Conservation (phyloP, 495 filamentous ascomycete genomes). For the Neurospora tetraspora region DNA sequence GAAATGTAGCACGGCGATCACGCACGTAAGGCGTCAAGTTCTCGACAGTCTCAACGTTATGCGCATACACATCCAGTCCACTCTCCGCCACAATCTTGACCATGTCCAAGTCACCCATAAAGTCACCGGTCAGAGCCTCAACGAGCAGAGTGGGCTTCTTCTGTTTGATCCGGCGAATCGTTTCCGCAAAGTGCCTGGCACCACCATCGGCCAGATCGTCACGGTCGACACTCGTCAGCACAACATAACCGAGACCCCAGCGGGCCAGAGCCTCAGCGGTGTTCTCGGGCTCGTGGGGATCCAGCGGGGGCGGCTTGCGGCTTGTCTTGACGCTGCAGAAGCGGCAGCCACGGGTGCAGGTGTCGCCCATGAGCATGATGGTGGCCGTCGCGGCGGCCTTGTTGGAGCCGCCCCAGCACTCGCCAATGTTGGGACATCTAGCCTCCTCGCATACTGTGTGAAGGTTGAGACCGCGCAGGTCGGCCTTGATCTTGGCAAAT, state of each 20-base stretch:
- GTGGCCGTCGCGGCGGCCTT: slow-evolving; percentile 91
- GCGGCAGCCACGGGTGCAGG: slow-evolving; percentile 90
- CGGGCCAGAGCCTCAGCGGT: slow-evolving; percentile 85
- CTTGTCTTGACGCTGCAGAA: slow-evolving; percentile 95
- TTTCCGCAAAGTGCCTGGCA: slow-evolving; percentile 85
- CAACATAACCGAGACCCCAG: slow-evolving; percentile 94
- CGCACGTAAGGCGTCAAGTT: slow-evolving; percentile 78
- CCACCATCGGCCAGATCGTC: slow-evolving; percentile 88
- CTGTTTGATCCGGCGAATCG: slow-evolving; percentile 84
- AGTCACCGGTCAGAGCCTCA: slow-evolving; percentile 93
- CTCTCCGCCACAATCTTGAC: slow-evolving; percentile 72
- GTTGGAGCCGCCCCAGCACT: slow-evolving; percentile 89
- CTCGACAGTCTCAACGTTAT: slow-evolving; percentile 95
- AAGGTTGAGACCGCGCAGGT: slow-evolving; percentile 78
- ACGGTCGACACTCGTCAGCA: slow-evolving; percentile 85
- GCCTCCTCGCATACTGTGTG: slow-evolving; percentile 98
- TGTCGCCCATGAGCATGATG: slow-evolving; percentile 99
- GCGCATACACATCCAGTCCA: slow-evolving; percentile 91
- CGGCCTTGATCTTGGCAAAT: slow-evolving; percentile 87
- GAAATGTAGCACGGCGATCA: slow-evolving; percentile 82
- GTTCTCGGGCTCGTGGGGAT: slow-evolving; percentile 94
- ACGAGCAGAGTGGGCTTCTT: slow-evolving; percentile 80
- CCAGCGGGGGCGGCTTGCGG: slow-evolving; percentile 67
- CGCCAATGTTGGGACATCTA: slow-evolving; percentile 90
- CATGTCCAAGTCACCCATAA: slow-evolving; percentile 70